A percentile compares a stretch with the other conserved stretches of the same genome.
phyloP scores from a whole-genome alignment of 2,329 filamentous ascomycete genomes.

The Emergomyces orientalis region DNA sequence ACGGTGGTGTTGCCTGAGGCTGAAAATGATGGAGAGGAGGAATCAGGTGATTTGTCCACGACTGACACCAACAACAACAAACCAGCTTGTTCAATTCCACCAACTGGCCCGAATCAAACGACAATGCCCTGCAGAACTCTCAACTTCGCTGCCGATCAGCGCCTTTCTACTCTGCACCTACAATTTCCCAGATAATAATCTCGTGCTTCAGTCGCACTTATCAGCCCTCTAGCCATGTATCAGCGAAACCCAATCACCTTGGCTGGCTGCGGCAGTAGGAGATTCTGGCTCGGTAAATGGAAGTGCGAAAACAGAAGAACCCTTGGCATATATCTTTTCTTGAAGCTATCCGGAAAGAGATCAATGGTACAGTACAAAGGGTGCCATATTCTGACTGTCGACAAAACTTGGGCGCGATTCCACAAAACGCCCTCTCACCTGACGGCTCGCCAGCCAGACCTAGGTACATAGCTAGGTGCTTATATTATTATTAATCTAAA shows the following conservation, averaged over 20 bases:
- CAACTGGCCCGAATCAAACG: neutral
- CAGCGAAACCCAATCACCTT: neutral
- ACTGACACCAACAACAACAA: neutral
- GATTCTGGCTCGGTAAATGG: neutral
- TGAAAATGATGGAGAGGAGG: neutral
- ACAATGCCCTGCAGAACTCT: neutral
- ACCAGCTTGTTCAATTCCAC: neutral
- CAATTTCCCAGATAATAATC: neutral
- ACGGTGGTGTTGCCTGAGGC: constrained; percentile 1
- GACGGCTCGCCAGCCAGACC: too few species aligned
- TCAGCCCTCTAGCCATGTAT: neutral
- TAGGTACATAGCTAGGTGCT: neutral
- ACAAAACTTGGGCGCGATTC: neutral
- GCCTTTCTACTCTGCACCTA: neutral
- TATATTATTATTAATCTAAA: neutral
- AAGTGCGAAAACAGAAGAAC: neutral
- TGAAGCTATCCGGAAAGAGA: too few species aligned
- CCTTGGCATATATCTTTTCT: neutral
- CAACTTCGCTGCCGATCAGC: neutral
- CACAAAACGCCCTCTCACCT: neutral
- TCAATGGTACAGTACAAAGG: too few species aligned
- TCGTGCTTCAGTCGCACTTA: neutral
- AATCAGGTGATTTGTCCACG: neutral
- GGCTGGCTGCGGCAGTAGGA: neutral
- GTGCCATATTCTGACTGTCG: neutral